Conservation (phyloP, 1,284 basidiomycete species). For the Abortiporus biennis region DNA sequence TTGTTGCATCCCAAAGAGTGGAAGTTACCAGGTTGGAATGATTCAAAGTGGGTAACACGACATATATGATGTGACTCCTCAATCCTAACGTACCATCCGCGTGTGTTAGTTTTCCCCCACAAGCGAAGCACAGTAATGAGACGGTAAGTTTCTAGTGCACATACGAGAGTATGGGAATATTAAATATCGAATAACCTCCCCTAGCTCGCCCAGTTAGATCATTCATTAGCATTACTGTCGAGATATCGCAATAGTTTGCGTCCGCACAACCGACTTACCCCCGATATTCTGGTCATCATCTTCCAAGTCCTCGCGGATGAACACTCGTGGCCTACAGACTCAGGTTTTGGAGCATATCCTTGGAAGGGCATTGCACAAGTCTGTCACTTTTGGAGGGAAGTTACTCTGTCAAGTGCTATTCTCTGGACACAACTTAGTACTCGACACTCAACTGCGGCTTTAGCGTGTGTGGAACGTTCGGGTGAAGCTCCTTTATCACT, state of each 20-base stretch:
- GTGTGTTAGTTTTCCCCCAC: background rate
- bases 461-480: slow-evolving; percentile 22
- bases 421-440: slow-evolving; percentile 26
- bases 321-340: slow-evolving; percentile 15
- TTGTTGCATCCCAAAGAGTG: slow-evolving; percentile 21
- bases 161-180: background rate
- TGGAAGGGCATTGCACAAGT: slow-evolving; percentile 22
- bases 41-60: slow-evolving; percentile 17
- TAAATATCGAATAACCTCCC: background rate
- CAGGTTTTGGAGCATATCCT: slow-evolving; percentile 19
- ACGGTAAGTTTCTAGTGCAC: slow-evolving; percentile 8
- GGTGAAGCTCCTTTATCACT: slow-evolving; percentile 22
- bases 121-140: background rate
- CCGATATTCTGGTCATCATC: slow-evolving; percentile 23
- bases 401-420: slow-evolving; percentile 19
- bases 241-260: slow-evolving; percentile 25
- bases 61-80: background rate
- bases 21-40: slow-evolving; percentile 23
- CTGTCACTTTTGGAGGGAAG: slow-evolving; percentile 22
- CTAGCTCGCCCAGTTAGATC: slow-evolving; percentile 21
- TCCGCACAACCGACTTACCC: slow-evolving; percentile 21
- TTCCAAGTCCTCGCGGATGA: slow-evolving; percentile 18
- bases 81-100: background rate
- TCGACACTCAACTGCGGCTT: slow-evolving; percentile 19
- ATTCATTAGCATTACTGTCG: slow-evolving; percentile 21